Percentiles rank a stretch among this genome's conserved stretches.
Conservation (phyloP, 768 basidiomycete genomes). For the Lyophyllum shimeji region DNA sequence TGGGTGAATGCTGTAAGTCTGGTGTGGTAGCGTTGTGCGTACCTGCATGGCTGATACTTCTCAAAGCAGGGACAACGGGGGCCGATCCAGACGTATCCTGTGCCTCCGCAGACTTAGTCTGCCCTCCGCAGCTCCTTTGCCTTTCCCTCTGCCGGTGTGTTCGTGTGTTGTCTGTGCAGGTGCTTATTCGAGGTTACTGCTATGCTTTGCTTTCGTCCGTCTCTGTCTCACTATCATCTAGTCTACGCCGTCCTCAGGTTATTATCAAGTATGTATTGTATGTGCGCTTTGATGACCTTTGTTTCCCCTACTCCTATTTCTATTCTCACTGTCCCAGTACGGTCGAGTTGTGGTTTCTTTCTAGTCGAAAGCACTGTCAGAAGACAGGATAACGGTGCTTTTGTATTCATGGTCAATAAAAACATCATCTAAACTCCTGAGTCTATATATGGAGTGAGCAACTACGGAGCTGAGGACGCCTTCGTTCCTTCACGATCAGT, state of each 20-base stretch:
- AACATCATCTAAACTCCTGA: background rate
- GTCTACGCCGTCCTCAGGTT: background rate
- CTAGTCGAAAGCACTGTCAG: no score
- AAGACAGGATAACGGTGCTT: background rate
- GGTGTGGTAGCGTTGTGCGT: background rate
- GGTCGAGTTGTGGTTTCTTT: background rate
- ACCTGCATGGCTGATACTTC: background rate
- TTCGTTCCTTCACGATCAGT: no score
- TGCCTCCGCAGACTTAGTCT: slow-evolving; percentile 11
- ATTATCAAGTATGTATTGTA: slow-evolving; percentile 12
- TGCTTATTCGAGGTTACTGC: background rate
- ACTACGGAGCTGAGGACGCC: no score
- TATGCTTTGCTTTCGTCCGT: background rate
- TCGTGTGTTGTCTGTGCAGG: background rate
- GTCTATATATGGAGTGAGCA: no score
- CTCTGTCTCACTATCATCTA: background rate
- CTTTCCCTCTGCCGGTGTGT: background rate
- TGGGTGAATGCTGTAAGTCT: slow-evolving; percentile 46
- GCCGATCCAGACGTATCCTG: slow-evolving; percentile 12
- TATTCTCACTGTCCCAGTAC: background rate
- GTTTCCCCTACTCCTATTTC: background rate
- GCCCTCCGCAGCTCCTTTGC: no score
- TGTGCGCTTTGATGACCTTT: background rate
- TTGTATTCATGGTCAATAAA: background rate
- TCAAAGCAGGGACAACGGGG: slow-evolving; percentile 14